Conservation (phyloP, 345 rosid genomes). For the Mangifera indica region DNA sequence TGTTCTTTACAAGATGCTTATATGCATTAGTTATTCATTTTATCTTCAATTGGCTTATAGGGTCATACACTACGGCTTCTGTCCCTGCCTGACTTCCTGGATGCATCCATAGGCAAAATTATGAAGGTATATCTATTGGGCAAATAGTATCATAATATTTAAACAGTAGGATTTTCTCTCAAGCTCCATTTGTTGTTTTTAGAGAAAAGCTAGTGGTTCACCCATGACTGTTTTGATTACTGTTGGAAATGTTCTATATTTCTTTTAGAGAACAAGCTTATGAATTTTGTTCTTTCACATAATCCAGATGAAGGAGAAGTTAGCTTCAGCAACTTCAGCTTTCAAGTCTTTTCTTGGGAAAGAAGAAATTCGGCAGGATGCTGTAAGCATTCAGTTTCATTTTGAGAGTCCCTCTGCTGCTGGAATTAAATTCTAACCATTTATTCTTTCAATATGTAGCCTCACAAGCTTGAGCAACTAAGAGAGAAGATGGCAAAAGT, state of each 20-base stretch:
- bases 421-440: constrained; percentile 19
- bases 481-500: constrained; percentile 70
- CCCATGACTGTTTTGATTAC: background rate
- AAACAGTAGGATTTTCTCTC: background rate
- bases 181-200: background rate
- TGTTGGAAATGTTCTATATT: background rate
- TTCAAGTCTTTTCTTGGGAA: constrained; percentile 63
- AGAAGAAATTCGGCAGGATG: constrained; percentile 41
- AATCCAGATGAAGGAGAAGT: constrained; percentile 62
- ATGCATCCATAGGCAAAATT: constrained; percentile 72
- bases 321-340: constrained; percentile 71
- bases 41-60: constrained; percentile 33
- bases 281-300: background rate
- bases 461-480: constrained; percentile 57
- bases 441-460: constrained; percentile 30
- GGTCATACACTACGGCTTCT: constrained; percentile 86
- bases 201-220: constrained; percentile 5
- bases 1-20: constrained; percentile 11
- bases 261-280: background rate
- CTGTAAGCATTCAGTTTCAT: constrained; percentile 44
- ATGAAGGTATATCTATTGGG: constrained; percentile 51
- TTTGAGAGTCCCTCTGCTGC: constrained; percentile 4
- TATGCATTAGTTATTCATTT: background rate
- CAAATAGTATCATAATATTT: background rate
- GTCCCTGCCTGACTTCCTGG: constrained; percentile 81